phyloP scores from a whole-genome alignment of 1,284 basidiomycete species.

The Polyporus tsugae region DNA sequence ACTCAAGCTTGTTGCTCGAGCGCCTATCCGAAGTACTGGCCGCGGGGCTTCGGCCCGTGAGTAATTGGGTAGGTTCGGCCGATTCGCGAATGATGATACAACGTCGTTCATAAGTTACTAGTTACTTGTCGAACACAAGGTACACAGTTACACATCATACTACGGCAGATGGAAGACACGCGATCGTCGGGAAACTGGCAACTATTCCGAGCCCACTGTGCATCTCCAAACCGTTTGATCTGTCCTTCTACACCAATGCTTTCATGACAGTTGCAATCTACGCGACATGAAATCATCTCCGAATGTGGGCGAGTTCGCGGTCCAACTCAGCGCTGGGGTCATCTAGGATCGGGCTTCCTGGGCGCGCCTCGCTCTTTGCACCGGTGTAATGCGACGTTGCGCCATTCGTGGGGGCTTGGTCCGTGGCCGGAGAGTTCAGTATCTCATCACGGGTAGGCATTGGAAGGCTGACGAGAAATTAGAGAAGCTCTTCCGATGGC shows the following conservation, averaged over 20 bases:
- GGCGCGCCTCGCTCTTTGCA: conserved; percentile 43
- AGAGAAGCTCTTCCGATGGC: neutral
- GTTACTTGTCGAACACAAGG: conserved; percentile 9
- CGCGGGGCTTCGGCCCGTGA: too few species aligned
- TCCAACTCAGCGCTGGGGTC: conserved; percentile 90
- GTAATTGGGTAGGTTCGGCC: too few species aligned
- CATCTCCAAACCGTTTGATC: neutral
- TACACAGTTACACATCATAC: conserved; percentile 17
- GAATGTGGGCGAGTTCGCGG: conserved; percentile 74
- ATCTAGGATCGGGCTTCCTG: conserved; percentile 73
- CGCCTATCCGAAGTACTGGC: too few species aligned
- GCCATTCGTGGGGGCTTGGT: conserved; percentile 70
- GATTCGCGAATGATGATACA: too few species aligned
- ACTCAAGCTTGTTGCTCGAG: too few species aligned
- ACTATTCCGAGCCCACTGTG: conserved; percentile 3
- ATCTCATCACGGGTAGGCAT: conserved; percentile 84
- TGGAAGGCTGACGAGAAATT: conserved; percentile 58
- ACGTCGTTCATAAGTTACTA: conserved; percentile 20
- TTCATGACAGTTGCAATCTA: neutral
- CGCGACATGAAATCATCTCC: conserved; percentile 17
- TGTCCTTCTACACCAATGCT: neutral
- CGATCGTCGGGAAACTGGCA: neutral
- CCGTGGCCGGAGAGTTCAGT: conserved; percentile 74
- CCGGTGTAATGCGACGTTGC: conserved; percentile 73
- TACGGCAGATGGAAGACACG: neutral